Conservation (phyloP, 495 filamentous ascomycete genomes). For the Trichoderma virens region DNA sequence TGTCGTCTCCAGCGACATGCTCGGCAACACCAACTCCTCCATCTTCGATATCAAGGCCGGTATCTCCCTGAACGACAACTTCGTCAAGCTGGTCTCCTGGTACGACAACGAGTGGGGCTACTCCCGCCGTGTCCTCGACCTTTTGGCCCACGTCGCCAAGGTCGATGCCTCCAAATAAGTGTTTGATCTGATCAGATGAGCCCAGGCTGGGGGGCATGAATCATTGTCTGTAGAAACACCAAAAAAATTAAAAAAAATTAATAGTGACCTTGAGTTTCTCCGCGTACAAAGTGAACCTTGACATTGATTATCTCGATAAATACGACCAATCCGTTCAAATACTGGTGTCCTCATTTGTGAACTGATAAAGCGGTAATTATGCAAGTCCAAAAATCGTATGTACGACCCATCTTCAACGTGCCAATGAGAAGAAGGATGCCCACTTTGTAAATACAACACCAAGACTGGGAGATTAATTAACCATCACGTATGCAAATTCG, state of each 20-base stretch:
- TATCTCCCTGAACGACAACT: conserved; percentile 96
- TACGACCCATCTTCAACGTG: no score
- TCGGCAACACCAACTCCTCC: conserved; percentile 84
- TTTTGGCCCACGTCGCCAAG: conserved; percentile 87
- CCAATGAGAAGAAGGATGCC: no score
- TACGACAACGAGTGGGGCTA: conserved; percentile 90
- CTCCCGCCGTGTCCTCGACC: conserved; percentile 96
- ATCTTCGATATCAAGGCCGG: conserved; percentile 99
- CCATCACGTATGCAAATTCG: no score
- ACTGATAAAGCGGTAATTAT: no score
- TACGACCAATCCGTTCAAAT: neutral
- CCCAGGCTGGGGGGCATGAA: neutral
- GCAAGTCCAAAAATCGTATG: no score
- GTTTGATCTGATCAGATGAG: neutral
- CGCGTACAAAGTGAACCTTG: neutral
- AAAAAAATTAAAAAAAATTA: neutral
- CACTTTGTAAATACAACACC: no score
- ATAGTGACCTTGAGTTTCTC: neutral
- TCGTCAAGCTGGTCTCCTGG: conserved; percentile 97
- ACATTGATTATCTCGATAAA: neutral
- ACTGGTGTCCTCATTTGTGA: no score
- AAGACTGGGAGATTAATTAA: no score
- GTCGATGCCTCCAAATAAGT: conserved; percentile 51
- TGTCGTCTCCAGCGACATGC: conserved; percentile 86
- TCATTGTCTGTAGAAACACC: neutral